A percentile compares a stretch with the other conserved stretches of the same genome.
These are phyloP conservation scores for Penicillium sp. DNA, from an alignment of 2,329 filamentous ascomycete species.

Conservation along the genomic window DNA sequence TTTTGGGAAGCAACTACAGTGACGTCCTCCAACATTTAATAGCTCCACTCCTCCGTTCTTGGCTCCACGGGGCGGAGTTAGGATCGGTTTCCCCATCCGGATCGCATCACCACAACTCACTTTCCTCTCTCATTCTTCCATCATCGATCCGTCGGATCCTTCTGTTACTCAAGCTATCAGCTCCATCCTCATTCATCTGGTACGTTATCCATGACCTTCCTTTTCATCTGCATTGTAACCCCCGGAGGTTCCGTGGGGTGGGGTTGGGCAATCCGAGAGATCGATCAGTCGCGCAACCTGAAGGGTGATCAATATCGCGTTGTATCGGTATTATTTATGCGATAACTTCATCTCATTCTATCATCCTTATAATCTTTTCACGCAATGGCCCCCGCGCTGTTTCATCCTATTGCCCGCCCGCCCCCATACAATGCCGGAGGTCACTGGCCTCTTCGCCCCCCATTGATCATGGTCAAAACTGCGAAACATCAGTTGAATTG, in stretches of 20 bases:
- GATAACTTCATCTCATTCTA: not conserved
- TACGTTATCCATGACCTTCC: not conserved
- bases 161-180: not conserved
- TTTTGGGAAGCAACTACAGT: too few relatives aligned
- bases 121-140: not conserved
- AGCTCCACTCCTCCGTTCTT: constrained; percentile 20
- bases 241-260: constrained; percentile 16
- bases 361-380: not conserved
- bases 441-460: constrained; percentile 1
- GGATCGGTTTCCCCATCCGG: constrained; percentile 13
- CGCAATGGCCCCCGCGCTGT: not conserved
- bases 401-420: not conserved
- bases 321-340: not conserved
- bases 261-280: constrained; percentile 3
- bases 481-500: constrained; percentile 1
- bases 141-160: not conserved
- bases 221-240: not conserved
- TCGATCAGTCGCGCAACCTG: constrained; percentile 5
- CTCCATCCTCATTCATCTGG: not conserved
- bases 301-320: not conserved
- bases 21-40: constrained; percentile 3
- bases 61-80: constrained; percentile 18
- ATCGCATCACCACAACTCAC: constrained; percentile 13
- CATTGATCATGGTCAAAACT: not conserved
- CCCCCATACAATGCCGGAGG: not conserved